Percentiles rank a stretch among this genome's conserved stretches.
Evolutionary conservation across 768 basidiomycete genomes (phyloP).

Genomic region (Agrocybe chaxingu): DNA sequence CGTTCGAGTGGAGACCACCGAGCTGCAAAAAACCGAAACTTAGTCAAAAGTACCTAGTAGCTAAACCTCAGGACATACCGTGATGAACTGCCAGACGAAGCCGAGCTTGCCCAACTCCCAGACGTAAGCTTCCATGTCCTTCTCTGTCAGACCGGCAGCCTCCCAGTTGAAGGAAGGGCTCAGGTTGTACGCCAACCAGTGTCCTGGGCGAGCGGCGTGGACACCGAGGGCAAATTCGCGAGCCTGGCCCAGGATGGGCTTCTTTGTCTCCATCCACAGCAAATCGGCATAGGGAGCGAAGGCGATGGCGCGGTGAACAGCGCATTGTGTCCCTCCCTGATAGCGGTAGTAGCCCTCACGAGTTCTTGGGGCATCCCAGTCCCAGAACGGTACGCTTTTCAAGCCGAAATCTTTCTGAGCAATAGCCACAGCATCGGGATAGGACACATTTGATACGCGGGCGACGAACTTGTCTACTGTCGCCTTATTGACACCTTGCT

Average conservation of each 20-base stretch:
- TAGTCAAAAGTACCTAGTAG: slow-evolving; percentile 2
- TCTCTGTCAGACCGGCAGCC: slow-evolving; percentile 82
- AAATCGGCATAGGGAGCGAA: slow-evolving; percentile 93
- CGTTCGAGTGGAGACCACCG: slow-evolving; percentile 95
- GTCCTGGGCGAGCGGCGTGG: slow-evolving; percentile 73
- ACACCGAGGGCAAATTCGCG: slow-evolving; percentile 90
- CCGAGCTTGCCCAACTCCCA: slow-evolving; percentile 95
- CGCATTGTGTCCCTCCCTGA: slow-evolving; percentile 94
- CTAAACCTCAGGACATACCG: slow-evolving; percentile 46
- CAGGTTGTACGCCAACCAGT: slow-evolving; percentile 97
- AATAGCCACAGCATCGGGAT: slow-evolving; percentile 64
- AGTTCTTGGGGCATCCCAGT: slow-evolving; percentile 93
- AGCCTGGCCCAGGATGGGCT: slow-evolving; percentile 89
- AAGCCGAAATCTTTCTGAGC: slow-evolving; percentile 81
- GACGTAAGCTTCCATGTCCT: slow-evolving; percentile 84
- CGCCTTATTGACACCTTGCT: slow-evolving; percentile 48
- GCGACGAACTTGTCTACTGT: slow-evolving; percentile 60
- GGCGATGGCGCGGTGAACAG: slow-evolving; percentile 86
- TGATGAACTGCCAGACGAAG: slow-evolving; percentile 99
- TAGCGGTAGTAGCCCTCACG: slow-evolving; percentile 97
- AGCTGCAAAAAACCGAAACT: slow-evolving; percentile 49
- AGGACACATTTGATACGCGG: slow-evolving; percentile 65
- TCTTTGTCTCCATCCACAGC: slow-evolving; percentile 97
- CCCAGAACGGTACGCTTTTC: slow-evolving; percentile 76
- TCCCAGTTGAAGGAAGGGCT: slow-evolving; percentile 95